Base-by-base conservation (phyloP, 176 grass and related monocot species). In the Puccinellia tenuiflora region DNA sequence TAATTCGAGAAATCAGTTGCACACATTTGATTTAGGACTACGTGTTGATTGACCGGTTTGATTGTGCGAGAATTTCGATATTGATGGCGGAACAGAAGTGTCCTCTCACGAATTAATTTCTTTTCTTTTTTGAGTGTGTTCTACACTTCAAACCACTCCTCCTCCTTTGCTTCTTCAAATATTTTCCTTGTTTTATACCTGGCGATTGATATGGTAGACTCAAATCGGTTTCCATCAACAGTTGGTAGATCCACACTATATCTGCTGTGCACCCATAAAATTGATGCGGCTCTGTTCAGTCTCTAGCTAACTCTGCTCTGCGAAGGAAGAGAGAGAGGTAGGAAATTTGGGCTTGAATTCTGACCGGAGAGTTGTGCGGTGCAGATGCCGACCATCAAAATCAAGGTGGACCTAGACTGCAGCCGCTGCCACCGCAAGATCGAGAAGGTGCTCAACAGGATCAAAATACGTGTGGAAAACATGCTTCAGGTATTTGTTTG, bases 371-470 rank as follows among this genome's bases (percentile, higher is more conserved):
- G 21, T 14, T 77, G 54, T 71, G 38, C 14, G 5, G 46, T 53
- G 85, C 81, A 95, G 92, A 90, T 91, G 83, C 75, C 75, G 62
- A 95, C 92, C 14, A 81, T 98, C 46, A 91, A 85, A 11, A 38
- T 98, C 16, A 91, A 80, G 61, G 96, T 98, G 81, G 89, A 98
- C 88, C 88, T 98, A 65, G 72, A 85, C 28, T 93, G 96, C 79
- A 3, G 6, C 37, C 89, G 85, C 55, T 93, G 91, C 85, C 60
- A 83, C 64, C 77, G 77, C 79, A 95, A 91, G 83, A 98, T 98
- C 83, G 62, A 79, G 61, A 85, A 72, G 61, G 79, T 91, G 31
- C 87, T 98, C 64, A 64, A 63, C 83, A 91, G 92, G 80, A 94
- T 98, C 74, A 78, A n/a, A n/a, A n/a, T n/a, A n/a, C n/a, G n/a